These are phyloP conservation scores for Leishmania aethiopica DNA, from an alignment of 208 protist species.

Conservation along the genomic window DNA sequence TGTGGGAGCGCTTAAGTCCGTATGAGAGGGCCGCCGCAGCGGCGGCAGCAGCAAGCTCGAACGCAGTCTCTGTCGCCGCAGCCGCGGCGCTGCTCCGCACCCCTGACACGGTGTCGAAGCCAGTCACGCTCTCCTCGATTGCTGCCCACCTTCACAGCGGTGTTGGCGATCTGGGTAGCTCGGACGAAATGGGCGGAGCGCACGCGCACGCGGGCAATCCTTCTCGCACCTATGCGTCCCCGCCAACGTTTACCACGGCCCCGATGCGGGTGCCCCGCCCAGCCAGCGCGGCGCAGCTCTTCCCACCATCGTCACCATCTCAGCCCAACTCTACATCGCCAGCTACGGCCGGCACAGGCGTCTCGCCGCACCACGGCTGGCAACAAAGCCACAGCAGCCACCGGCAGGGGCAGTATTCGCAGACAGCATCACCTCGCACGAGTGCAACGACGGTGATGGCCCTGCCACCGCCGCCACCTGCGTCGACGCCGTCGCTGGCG, in stretches of 20 bases:
- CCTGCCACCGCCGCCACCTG: neutral
- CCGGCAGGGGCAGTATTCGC: slow-evolving; percentile 12
- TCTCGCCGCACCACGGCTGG: slow-evolving; percentile 1
- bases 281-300: slow-evolving; percentile 11
- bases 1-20: slow-evolving; percentile 28
- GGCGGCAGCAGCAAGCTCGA: slow-evolving; percentile 4
- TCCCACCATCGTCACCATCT: neutral
- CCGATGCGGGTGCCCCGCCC: neutral
- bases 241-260: slow-evolving; percentile 17
- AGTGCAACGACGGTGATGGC: neutral
- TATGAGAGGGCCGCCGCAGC: slow-evolving; percentile 15
- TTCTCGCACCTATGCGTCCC: neutral
- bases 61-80: neutral
- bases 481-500: neutral
- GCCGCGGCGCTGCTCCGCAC: slow-evolving; percentile 15
- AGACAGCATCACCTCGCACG: slow-evolving; percentile 6
- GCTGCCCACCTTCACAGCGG: slow-evolving; percentile 24
- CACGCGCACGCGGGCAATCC: neutral
- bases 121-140: slow-evolving; percentile 30
- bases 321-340: neutral
- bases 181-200: neutral
- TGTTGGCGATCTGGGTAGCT: neutral
- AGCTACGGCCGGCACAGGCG: neutral
- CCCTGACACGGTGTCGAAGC: slow-evolving; percentile 25
- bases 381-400: neutral